Evolutionary conservation across 257 asterid genomes (phyloP).

Genomic region (Capsicum chinense): DNA sequence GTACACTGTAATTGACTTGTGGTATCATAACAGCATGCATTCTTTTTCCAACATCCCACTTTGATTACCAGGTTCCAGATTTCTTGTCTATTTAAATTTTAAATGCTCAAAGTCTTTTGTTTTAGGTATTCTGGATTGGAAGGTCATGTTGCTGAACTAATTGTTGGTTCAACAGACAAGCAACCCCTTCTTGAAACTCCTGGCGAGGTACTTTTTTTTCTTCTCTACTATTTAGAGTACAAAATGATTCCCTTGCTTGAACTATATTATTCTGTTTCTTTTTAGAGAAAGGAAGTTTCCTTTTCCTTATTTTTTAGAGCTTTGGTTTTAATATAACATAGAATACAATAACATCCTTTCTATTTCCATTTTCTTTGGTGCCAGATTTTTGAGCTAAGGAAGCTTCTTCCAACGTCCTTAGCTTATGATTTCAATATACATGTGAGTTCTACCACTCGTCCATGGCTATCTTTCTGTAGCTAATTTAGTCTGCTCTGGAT

Average conservation of each 20-base stretch:
- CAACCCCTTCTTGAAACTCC: constrained; percentile 92
- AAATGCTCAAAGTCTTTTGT: constrained; percentile 28
- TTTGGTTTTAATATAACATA: background rate
- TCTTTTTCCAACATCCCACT: constrained; percentile 1
- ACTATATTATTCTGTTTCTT: background rate
- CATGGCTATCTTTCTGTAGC: background rate
- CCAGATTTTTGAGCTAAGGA: constrained; percentile 90
- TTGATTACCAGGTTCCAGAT: constrained; percentile 19
- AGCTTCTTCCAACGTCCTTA: constrained; percentile 85
- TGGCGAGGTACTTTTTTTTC: constrained; percentile 70
- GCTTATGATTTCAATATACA: constrained; percentile 88
- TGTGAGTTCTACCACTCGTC: constrained; percentile 50
- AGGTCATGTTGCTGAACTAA: constrained; percentile 52
- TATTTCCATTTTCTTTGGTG: constrained; percentile 10
- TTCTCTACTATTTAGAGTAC: background rate
- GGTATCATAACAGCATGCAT: background rate
- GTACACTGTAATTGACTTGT: background rate
- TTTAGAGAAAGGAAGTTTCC: background rate
- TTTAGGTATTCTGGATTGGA: constrained; percentile 69
- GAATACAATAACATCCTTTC: background rate
- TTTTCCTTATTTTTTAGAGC: background rate
- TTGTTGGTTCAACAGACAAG: constrained; percentile 71
- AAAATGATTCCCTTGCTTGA: background rate
- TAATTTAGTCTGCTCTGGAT: background rate
- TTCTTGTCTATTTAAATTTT: constrained; percentile 16